Conservation (phyloP, 2,329 filamentous ascomycete genomes). For the Corniculantispora saksenae region DNA sequence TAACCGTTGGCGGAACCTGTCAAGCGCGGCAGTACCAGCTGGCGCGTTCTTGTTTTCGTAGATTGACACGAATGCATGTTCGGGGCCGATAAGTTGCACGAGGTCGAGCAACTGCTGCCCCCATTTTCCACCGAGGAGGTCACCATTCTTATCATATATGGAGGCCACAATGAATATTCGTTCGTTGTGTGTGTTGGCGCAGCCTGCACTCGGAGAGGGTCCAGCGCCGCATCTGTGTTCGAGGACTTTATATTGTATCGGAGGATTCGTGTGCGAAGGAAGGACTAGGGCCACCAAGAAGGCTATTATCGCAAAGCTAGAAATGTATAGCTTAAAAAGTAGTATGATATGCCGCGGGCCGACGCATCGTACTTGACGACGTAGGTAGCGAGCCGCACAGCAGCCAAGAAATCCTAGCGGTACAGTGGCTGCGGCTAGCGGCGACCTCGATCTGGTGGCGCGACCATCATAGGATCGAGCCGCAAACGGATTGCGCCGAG, state of each 20-base stretch:
- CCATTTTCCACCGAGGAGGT: constrained; percentile 65
- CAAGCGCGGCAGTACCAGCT: constrained; percentile 55
- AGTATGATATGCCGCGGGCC: constrained; percentile 6
- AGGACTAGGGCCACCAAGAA: constrained; percentile 39
- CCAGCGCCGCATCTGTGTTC: constrained; percentile 34
- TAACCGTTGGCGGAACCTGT: constrained; percentile 49
- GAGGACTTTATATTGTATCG: constrained; percentile 39
- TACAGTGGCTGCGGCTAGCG: not conserved
- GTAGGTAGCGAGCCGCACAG: constrained; percentile 2
- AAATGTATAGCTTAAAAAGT: constrained; percentile 27
- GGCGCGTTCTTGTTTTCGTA: constrained; percentile 71
- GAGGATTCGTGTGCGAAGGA: constrained; percentile 44
- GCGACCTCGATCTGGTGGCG: constrained; percentile 16
- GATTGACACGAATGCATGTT: constrained; percentile 71
- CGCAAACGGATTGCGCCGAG: constrained; percentile 1
- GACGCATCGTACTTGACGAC: constrained; percentile 5
- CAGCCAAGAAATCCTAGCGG: constrained; percentile 9
- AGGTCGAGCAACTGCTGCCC: constrained; percentile 60
- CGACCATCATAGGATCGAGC: not conserved
- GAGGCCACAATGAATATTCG: constrained; percentile 75
- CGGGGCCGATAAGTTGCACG: constrained; percentile 64
- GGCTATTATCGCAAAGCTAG: constrained; percentile 34
- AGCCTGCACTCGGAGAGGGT: constrained; percentile 30
- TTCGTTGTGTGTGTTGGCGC: constrained; percentile 51
- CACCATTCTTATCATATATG: constrained; percentile 64